Evolutionary conservation across 2,329 filamentous ascomycete genomes (phyloP).

Genomic region (Alternaria brassicicola): DNA sequence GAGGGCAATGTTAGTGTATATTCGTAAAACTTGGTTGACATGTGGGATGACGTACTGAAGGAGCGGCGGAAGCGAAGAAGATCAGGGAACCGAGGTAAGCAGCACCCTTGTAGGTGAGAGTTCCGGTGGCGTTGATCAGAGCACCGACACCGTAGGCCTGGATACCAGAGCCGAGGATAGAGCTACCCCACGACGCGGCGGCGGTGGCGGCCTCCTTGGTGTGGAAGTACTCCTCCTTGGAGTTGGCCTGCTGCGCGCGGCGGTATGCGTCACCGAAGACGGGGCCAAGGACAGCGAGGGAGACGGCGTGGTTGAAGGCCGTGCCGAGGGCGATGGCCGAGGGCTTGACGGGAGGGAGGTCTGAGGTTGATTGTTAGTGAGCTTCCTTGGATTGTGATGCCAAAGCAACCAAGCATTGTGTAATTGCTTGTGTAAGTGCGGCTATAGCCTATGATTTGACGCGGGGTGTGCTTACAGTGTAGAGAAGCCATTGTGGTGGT

Average conservation of each 20-base stretch:
- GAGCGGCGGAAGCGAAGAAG: constrained; percentile 89
- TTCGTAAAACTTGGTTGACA: not conserved
- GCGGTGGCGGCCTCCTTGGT: constrained; percentile 91
- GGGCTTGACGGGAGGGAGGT: constrained; percentile 88
- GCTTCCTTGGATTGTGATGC: constrained; percentile 9
- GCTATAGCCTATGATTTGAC: not conserved
- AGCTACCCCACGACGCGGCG: constrained; percentile 87
- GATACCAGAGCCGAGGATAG: constrained; percentile 83
- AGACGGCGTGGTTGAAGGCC: constrained; percentile 91
- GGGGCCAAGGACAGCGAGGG: constrained; percentile 83
- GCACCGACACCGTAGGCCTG: constrained; percentile 91
- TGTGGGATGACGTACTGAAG: constrained; percentile 67
- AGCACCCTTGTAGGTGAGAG: constrained; percentile 94
- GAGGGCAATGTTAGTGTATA: constrained; percentile 27
- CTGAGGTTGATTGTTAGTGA: constrained; percentile 47
- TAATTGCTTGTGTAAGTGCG: constrained; percentile 17
- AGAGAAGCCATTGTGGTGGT: constrained; percentile 62
- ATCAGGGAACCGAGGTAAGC: constrained; percentile 90
- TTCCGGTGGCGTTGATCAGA: constrained; percentile 87
- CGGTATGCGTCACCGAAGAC: constrained; percentile 95
- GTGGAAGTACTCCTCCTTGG: constrained; percentile 94
- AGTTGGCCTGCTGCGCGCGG: constrained; percentile 87
- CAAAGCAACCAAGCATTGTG: constrained; percentile 8
- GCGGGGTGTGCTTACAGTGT: constrained; percentile 57
- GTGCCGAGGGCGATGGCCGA: constrained; percentile 97